Evolutionary conservation across 495 filamentous ascomycete genomes (phyloP), one percentile per base, ranked within the genome.

Genomic region (Penicillium paxilli): DNA sequence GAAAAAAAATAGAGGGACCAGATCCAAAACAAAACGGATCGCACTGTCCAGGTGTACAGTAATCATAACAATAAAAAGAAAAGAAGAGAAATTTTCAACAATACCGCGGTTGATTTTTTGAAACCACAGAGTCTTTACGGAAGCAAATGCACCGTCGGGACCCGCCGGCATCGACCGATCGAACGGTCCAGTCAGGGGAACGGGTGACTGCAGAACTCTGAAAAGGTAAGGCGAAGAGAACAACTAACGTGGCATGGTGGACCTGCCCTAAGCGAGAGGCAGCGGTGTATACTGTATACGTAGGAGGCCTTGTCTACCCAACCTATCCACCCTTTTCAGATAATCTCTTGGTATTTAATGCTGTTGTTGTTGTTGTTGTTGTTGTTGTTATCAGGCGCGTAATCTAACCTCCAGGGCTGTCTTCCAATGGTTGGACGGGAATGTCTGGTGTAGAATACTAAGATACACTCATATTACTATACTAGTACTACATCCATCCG

Each of bases 171-270:
- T 26, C 44, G 44, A 22, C 45, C 44, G 51, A 54, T 55, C 44
- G 55, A 44, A 49, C 38, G 37, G 25, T 47, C 38, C 40, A 58
- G 47, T 55, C 40, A 48, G 49, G 46, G 38, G 14, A 40, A 28
- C 61, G 61, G 61, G 61, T 64, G 61, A 54, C 58, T 64, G 58
- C 61, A 61, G 58, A 40, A 17, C n/a, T 47, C 55, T 46, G 14
- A 52, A 62, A 58, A 51, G 38, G 61, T 58, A 28, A 54, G 53
- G 44, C 41, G 47, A 57, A 47, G 55, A 59, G 51, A 32, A 55
- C 42, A 20, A 54, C 40, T 26, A 47, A 49, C 55, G 55, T 53
- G 55, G 50, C 50, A 38, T n/a, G 47, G 45, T 49, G 52, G 52
- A 49, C 16, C 45, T 33, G 37, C 45, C 33, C 37, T 41, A 42